Base-by-base conservation (phyloP, 305 asterid species). In the Fraxinus floribunda region DNA sequence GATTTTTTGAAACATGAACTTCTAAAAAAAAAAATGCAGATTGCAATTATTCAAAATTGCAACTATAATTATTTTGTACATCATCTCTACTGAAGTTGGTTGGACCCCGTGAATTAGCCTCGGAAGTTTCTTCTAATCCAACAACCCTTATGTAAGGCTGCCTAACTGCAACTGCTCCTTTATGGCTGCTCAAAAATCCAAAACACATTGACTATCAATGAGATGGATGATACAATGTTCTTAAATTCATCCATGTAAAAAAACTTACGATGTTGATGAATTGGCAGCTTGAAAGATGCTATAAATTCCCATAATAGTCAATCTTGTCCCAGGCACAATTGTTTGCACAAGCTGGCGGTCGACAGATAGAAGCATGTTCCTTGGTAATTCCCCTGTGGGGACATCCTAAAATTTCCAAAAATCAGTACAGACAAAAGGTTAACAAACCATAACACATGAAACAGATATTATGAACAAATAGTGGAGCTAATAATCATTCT, bases 271-370 rank as follows among this genome's bases (percentile, higher is more conserved):
- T 55, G 95, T 79, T 13, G 94, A 89, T 82, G 99, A 90, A 84
- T 94, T 96, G 79, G 98, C 88, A 82, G 98, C 97, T 85, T 96
- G 99, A 82, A 93, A 96, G 82, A 96, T 91, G 72, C 99, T 96
- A 89, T 93, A 96, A 75, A 96, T 96, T 55, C 99, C 99, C 97
- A 96, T 91, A 68, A 96, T 86, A 66, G 98, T 93, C 89, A 96
- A 88, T 89, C 99, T 96, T 66, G 97, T 94, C 79, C 98, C 99
- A 71, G 99, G 99, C 83, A 96, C 99, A 88, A 96, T 94, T 85
- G 99, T 94, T 88, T 96, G 99, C 88, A 94, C 99, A 80, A 96
- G 97, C 88, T 94, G 99, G 77, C 98, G 97, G 87, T 96, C 99
- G 82, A 96, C 78, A 18, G 99, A 96, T 66, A 96, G 90, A 82